Evolutionary conservation across 2,329 filamentous ascomycete species (phyloP).

Genomic region (Fulvia fulva): DNA sequence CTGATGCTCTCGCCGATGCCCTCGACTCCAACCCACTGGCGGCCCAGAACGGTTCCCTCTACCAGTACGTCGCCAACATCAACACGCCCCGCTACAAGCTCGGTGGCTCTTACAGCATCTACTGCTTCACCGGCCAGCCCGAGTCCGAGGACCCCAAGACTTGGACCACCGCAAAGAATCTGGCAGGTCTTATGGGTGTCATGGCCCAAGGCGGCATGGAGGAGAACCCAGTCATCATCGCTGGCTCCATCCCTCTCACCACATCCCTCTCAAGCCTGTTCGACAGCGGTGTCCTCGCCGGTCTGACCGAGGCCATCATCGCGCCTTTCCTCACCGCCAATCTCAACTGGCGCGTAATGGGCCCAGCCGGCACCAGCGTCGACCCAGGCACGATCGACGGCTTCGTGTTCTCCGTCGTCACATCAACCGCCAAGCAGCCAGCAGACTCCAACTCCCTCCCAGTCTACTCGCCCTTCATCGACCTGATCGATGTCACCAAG

Average conservation of each 20-base stretch:
- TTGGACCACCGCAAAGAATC: conserved; percentile 53
- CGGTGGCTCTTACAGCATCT: conserved; percentile 59
- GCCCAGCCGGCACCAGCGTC: conserved; percentile 30
- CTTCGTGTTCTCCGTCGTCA: conserved; percentile 39
- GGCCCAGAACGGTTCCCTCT: conserved; percentile 45
- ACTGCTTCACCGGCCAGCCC: conserved; percentile 62
- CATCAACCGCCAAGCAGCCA: conserved; percentile 35
- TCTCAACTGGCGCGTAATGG: conserved; percentile 34
- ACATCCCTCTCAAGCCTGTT: conserved; percentile 37
- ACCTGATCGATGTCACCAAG: conserved; percentile 19
- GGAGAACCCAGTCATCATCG: conserved; percentile 27
- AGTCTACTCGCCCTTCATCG: conserved; percentile 29
- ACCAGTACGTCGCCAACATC: conserved; percentile 68
- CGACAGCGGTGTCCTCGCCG: conserved; percentile 28
- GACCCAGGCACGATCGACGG: conserved; percentile 32
- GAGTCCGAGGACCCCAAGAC: conserved; percentile 37
- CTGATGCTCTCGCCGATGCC: not conserved
- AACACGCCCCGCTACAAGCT: conserved; percentile 58
- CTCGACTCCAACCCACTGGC: conserved; percentile 13
- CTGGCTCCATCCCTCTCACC: conserved; percentile 46
- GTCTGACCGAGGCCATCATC: conserved; percentile 26
- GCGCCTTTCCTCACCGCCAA: conserved; percentile 31
- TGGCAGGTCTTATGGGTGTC: conserved; percentile 58
- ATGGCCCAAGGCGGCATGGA: conserved; percentile 17
- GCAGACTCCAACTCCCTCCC: conserved; percentile 32